Base-by-base conservation (phyloP, 2,329 filamentous ascomycete species). In the Pseudohalonectria lignicola region DNA sequence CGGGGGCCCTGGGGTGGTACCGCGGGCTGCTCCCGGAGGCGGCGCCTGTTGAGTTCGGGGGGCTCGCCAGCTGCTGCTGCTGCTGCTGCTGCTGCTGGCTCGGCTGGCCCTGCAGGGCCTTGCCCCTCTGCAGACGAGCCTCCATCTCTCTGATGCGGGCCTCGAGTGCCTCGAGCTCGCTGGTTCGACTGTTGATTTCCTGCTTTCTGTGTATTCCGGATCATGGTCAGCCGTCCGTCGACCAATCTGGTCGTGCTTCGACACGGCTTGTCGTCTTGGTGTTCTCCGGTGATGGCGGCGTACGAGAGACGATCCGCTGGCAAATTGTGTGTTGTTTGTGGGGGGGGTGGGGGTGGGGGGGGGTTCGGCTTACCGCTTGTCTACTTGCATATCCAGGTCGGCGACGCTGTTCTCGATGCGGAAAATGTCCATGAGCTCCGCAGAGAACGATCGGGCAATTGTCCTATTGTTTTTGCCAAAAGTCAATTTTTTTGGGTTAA, bases 401-500 rank as follows among this genome's bases (percentile, higher is more conserved):
- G 81, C 76, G 41, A 92, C 55, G 49, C 80, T 81, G 59, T 79
- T 82, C 49, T 92, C 85, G 54, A 95, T 79, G 53, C 83, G 82
- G 67, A 95, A 95, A 49, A 93, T 82, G 56, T 86, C 82, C 67
- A 90, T 83, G 43, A 95, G 70, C 57, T 90, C 85, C 32, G 78
- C 69, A 42, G 86, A 90, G 63, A 95, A 94, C 55, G 82, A 86
- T 50, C 78, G 82, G 39, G 87, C 88, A 61, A 94, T 79, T 43
- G 85, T 92, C 46, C 88, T 94, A 61, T 34, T 45, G 43, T 31
- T 37, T 42, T 33, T 21, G 13, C 29, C 34, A 47, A 38, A 17
- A 16, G 15, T 34, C 3, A 16, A 12, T n/a, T 33, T n/a, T 17
- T 13, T 7, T n/a, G n/a, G n/a, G n/a, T n/a, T 5, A 12, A 23